Evolutionary conservation across 2,329 filamentous ascomycete genomes (phyloP), one percentile per base, ranked within the genome.

Genomic region (Verticillium nubilum): DNA sequence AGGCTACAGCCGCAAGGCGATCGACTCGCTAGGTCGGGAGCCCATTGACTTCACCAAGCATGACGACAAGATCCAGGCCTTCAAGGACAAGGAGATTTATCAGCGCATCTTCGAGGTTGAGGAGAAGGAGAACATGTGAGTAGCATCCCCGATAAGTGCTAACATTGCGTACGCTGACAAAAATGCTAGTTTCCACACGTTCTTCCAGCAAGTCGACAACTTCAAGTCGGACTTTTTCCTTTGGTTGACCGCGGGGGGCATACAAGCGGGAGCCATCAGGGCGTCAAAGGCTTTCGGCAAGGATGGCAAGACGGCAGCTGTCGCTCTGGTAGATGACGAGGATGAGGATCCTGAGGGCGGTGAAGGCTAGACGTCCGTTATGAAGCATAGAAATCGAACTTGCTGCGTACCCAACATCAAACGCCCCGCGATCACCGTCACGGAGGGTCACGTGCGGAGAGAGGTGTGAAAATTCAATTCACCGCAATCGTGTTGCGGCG

Each of bases 31-130:
- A 52, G 84, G 82, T 6, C 84, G 86, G 58, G 83, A 89, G 56
- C 80, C 83, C 26, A 87, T 99, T 60, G 86, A 92, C 67, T 99
- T 97, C 72, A 79, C 80, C 54, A 89, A 88, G 63, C 92, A 88
- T 68, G 86, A 94, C 61, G 84, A 86, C 54, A 84, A 91, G 73
- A 91, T 99, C 66, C 82, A 89, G 63, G 89, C 87, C 61, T 99
- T 99, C 76, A 98, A 98, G 78, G 87, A 96, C 70, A 78, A 87
- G 66, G 87, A 96, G 72, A 98, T 99, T 62, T 99, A 99, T 72
- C 86, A 90, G 68, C 84, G 91, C 26, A 97, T 98, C 65, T 98
- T 96, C 74, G 83, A 89, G 27, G 89, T 96, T 57, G 95, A 98
- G 73, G 91, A 95, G 74, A 86, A 88, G 72, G 88, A 91, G 64